A percentile compares a stretch with the other conserved stretches of the same genome.
Conservation (phyloP, 1,139 yeast species). For the Saccharomycopsis hybrid region DNA sequence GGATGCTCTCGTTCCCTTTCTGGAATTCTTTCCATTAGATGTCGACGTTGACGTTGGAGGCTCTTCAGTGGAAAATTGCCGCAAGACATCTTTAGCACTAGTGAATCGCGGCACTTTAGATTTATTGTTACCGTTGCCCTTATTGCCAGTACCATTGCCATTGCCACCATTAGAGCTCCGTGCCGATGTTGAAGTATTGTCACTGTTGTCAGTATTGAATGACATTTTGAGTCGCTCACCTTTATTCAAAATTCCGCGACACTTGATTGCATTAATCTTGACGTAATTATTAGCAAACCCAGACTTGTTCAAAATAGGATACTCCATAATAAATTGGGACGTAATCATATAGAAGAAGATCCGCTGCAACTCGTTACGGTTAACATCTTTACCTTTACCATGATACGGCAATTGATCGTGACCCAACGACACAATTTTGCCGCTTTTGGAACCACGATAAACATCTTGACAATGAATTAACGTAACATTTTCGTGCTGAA, state of each 20-base stretch:
- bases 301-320: constrained; percentile 60
- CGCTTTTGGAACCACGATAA: constrained; percentile 65
- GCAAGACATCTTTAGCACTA: constrained; percentile 25
- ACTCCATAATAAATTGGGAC: constrained; percentile 64
- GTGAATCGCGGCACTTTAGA: constrained; percentile 19
- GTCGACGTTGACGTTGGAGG: background rate
- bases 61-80: background rate
- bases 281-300: constrained; percentile 81
- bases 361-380: constrained; percentile 69
- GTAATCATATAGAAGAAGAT: constrained; percentile 72
- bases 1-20: background rate
- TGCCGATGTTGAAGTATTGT: background rate
- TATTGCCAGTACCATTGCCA: too few relatives aligned
- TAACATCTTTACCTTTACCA: constrained; percentile 61
- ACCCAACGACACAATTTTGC: constrained; percentile 55
- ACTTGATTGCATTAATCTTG: constrained; percentile 37
- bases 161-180: too few relatives aligned
- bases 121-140: constrained; percentile 19
- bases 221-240: constrained; percentile 41
- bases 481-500: constrained; percentile 62
- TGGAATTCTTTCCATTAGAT: background rate
- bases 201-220: constrained; percentile 27
- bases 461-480: constrained; percentile 77
- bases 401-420: constrained; percentile 56
- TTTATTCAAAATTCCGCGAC: constrained; percentile 35